Evolutionary conservation across 768 basidiomycete species (phyloP), one percentile per base, ranked within the genome.

Genomic region (Pleurotus djamor): DNA sequence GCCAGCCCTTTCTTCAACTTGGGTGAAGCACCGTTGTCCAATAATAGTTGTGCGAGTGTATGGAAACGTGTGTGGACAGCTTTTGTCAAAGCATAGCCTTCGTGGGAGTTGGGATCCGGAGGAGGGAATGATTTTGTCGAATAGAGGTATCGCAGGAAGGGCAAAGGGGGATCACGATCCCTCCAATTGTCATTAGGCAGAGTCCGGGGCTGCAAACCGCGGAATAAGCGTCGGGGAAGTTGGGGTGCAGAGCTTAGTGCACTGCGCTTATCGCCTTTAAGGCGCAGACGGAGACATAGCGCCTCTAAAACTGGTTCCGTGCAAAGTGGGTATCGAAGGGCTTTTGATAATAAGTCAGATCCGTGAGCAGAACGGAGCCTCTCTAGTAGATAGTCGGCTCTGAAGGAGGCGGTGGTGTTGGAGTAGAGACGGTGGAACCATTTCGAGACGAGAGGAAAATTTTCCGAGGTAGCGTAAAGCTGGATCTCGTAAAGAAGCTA

Each of bases 401-500:
- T 82, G 63, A 86, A 85, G 4, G 81, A 80, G 0, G 82, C 57
- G 0, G 89, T 81, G 0, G 89, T 79, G 2, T 73, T 68, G 7
- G 76, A 71, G 74, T 89, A 89, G 12, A 89, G 74, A 12, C 68
- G 44, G 61, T 83, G 69, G 16, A 95, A 69, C 41, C 77, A 70
- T 60, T 72, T 81, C 61, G 82, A 90, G 35, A 82, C 74, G 52
- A 72, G 71, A 0, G 93, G 92, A 6, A 97, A 74, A 37, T 74
- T 65, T 14, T 83, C 76, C 3, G 91, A 92, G 5, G 85, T 73
- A 0, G 92, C 86, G 62, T 78, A 78, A 14, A 91, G 79, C 63
- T 94, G 89, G 12, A 96, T 80, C 58, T 94, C 84, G 64, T 89
- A 88, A 0, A 96, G 71, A 7, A 98, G 79, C 94, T 96, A 64